Base-by-base conservation (phyloP, 768 basidiomycete genomes). In the Sarcodon aspratus region DNA sequence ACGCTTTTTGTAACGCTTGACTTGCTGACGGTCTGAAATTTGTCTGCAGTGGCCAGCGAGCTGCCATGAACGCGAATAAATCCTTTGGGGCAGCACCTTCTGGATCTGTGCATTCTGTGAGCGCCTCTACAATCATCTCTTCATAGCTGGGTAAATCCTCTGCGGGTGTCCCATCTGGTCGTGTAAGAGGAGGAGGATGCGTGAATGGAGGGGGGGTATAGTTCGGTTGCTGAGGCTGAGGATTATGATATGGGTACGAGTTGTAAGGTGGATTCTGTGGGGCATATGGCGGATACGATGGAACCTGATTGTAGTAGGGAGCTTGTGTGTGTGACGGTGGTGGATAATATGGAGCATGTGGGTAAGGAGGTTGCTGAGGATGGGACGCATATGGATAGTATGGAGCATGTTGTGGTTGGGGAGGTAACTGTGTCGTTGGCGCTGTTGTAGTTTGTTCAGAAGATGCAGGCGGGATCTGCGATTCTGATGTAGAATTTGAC, bases 21-120 rank as follows among this genome's bases (percentile, higher is more conserved):
- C 85, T 88, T 3, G 90, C 90, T 2, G 86, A 90, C 1, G 90
- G 87, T 35, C 90, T 72, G 58, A 93, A 93, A 66, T 92, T 93
- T n/a, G 75, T 80, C 61, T 89, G 85, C 6, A 93, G 61, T 10
- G 90, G 90, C 61, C 88, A 93, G 36, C 78, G 74, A 32, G 76
- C 69, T 3, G 81, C 81, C 84, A 93, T 93, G 85, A 85, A 88
- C 6, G 76, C 67, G 61, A 89, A 93, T 32, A 93, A 59, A 51
- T 80, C 79, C 61, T 87, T 91, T n/a, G 90, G 90, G 7, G 81
- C 81, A 48, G 77, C 76, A 13, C 90, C 90, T 43, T 92, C 85
- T 1, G 79, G 70, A 50, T 88, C 85, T 7, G 66, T 69, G 38
- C 76, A 72, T 48, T 82, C 83, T 11, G 69, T 64, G 21, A 93